Evolutionary conservation across 257 asterid genomes (phyloP), one percentile per base, ranked within the genome.

Genomic region (Parsonsia alboflavescens): DNA sequence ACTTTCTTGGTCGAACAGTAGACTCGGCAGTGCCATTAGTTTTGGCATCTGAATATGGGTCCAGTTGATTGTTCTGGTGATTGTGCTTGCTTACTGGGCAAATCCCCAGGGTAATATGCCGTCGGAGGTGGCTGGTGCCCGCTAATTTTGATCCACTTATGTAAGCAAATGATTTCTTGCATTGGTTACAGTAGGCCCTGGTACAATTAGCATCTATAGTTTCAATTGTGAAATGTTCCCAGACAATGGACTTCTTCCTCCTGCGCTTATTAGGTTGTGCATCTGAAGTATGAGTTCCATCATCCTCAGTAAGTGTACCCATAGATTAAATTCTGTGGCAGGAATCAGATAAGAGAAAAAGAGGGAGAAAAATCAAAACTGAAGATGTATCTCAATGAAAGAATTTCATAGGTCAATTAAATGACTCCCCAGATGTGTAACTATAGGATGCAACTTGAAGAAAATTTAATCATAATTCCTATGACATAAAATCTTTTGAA

Each of bases 61-160:
- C 58, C 61, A 68, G 54, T 66, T 76, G 88, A 73, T 79, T 80
- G 57, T 84, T 85, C 65, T 75, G 86, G 83, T 72, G 84, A 69
- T 74, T 84, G 8, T 21, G 68, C 52, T 80, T 84, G 78, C 56
- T 64, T 30, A 77, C 81, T 21, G 99, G 97, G 86, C 97, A 94
- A 75, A 87, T 90, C 44, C 96, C 96, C 83, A 80, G 72, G 70
- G 86, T 73, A 59, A 94, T 92, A 76, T 94, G 98, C 57, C 99
- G 85, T 78, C 88, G 89, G 65, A 94, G 84, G 84, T 94, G 99
- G 82, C 99, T 94, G 21, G 99, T 94, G 49, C 99, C 99, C 3
- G 96, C 86, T 80, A 82, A 78, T 70, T 92, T 94, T 73, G 91
- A 68, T 68, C 98, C 99, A 13, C 88, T 84, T 46, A 90, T 86